Base-by-base conservation (phyloP, 2,329 filamentous ascomycete species). In the Phialophora chinensis region DNA sequence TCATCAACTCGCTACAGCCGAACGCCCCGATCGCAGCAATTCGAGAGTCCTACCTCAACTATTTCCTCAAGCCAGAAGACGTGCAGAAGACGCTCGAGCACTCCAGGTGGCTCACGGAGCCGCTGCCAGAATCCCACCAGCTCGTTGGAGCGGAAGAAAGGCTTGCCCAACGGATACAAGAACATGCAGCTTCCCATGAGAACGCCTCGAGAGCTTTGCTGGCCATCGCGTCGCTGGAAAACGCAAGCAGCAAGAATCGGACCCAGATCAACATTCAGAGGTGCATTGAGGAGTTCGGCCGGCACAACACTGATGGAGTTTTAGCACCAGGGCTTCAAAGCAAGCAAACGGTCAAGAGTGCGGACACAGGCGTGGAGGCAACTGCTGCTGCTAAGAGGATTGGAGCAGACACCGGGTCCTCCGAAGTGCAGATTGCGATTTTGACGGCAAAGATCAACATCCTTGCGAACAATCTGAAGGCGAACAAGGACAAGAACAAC, bases 371-470 rank as follows among this genome's bases (percentile, higher is more conserved):
- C 14, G 54, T 56, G 25, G 68, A 62, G 14, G 54, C 63, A 2
- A 59, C 54, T 27, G 31, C 54, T n/a, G n/a, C 86, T 57, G 66
- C 70, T 6, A 67, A 66, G 27, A 90, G 96, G 35, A 88, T 89
- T n/a, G 95, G 95, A 0, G 91, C 90, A 4, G 95, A 99, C 77
- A 99, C 94, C 0, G 95, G 95, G 42, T 96, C 92, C 73, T 92
- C 92, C 6, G 95, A 99, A 80, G 96, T 99, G n/a, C 95, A 99
- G 83, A 92, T 96, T 72, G 93, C 93, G 54, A 96, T 99, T 73
- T 79, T 99, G 77, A 99, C 95, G 2, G 87, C 92, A 65, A 98
- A 97, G 85, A 99, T 99, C 76, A 85, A 92, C 69, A 88, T 90
- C 27, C 78, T 99, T 58, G 89, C 91, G 17, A 85, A 90, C 72